Percentiles rank a stretch among this genome's conserved stretches.
Conservation (phyloP, 805 yeast genomes). For the Candida xiaguanensis region DNA sequence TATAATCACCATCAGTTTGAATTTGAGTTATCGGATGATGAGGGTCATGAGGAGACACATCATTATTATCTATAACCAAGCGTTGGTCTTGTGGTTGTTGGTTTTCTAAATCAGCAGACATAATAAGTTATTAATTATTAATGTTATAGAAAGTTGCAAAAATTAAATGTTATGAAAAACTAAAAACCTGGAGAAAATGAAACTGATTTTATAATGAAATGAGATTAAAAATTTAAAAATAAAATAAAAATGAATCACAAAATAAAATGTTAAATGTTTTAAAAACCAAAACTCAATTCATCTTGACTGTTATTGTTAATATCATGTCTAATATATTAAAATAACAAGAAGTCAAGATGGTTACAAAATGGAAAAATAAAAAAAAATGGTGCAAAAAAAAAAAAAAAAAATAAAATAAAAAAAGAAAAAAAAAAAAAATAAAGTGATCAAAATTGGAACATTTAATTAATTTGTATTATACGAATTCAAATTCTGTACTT, state of each 20-base stretch:
- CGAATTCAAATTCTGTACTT: too few relatives aligned
- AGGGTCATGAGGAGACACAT: slow-evolving; percentile 8
- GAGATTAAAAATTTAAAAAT: neutral
- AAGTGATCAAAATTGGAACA: neutral
- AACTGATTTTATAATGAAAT: slow-evolving; percentile 1
- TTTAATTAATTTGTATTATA: neutral
- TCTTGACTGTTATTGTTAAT: too few relatives aligned
- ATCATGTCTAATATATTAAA: too few relatives aligned
- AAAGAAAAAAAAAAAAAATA: neutral
- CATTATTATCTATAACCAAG: slow-evolving; percentile 16
- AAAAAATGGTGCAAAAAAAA: slow-evolving; percentile 1
- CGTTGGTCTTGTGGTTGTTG: slow-evolving; percentile 31
- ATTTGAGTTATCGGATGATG: slow-evolving; percentile 25
- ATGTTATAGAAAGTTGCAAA: neutral
- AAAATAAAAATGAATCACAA: neutral
- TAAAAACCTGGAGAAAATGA: neutral
- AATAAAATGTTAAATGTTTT: too few relatives aligned
- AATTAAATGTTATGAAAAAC: too few relatives aligned
- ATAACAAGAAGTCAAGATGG: too few relatives aligned
- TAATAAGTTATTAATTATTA: slow-evolving; percentile 5
- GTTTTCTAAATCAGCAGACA: slow-evolving; percentile 34
- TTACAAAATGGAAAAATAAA: too few relatives aligned
- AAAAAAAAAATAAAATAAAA: too few relatives aligned
- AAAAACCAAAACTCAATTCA: too few relatives aligned
- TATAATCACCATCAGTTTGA: slow-evolving; percentile 53